Evolutionary conservation across 495 filamentous ascomycete species (phyloP), one percentile per base, ranked within the genome.

Genomic region (Aspergillus bertholletiae): DNA sequence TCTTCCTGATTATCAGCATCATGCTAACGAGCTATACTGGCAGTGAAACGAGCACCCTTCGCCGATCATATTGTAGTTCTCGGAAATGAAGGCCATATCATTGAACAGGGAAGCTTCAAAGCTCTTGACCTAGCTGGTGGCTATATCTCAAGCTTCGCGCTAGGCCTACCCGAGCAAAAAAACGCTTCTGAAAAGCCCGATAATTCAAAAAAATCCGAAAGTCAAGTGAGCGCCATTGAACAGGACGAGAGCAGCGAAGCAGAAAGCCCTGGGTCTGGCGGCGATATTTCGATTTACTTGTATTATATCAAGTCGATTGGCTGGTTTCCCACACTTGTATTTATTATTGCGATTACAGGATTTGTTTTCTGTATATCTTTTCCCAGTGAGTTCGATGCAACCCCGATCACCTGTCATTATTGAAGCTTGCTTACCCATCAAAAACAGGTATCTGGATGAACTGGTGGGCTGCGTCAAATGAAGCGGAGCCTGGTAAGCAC

Each of bases 271-370:
- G 64, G 74, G 8, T 61, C 62, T 41, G 75, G 78, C 1, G 82
- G 82, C 6, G 82, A 87, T 53, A 55, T 78, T 0, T 64, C 79
- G 2, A 73, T 85, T 37, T 87, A 87, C 59, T 53, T 69, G 0
- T 88, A 85, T 59, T 88, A 88, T 50, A 63, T 84, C 21, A 62
- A 66, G 8, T 75, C 74, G 7, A 75, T 81, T 22, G 84, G 84
- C 0, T 66, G 70, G 74, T 30, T 74, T 3, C 48, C 58, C 0
- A 80, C 81, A 7, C 20, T 80, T 3, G 28, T 73, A 1, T 70
- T 83, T 43, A 57, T 84, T 11, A 54, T 77, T 11, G 62, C 62
- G 5, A 77, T 74, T 51, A 65, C 66, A 5, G 62, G 54, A 11
- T 78, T 75, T 46, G 71, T 75, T 24, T 77, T 81, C 58, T 74